Percentiles rank a stretch among this genome's conserved stretches.
phyloP scores from a whole-genome alignment of 208 protist species.

The Acanthamoeba healyi region DNA sequence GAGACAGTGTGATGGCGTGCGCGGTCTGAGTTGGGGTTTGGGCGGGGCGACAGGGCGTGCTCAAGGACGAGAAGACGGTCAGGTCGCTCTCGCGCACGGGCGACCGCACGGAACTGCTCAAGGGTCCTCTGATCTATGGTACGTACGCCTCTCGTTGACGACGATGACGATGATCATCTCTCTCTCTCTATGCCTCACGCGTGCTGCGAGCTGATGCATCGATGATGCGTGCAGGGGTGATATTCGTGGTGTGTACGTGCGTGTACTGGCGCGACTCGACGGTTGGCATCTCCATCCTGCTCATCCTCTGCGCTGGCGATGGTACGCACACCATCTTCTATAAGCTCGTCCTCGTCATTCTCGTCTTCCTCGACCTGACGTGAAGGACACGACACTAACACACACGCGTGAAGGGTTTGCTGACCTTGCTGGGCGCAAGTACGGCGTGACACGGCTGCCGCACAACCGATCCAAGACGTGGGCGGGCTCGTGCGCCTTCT shows the following conservation, averaged over 20 bases:
- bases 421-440: constrained; percentile 13
- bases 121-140: constrained; percentile 11
- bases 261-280: constrained; percentile 34
- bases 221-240: background rate
- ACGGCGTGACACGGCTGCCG: background rate
- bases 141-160: background rate
- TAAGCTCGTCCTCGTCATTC: no score
- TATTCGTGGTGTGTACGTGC: constrained; percentile 40
- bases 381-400: background rate
- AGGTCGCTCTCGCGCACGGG: constrained; percentile 37
- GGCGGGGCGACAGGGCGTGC: background rate
- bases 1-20: no score
- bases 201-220: background rate
- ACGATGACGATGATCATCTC: background rate
- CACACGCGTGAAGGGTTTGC: background rate
- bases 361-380: no score
- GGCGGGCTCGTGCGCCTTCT: constrained; percentile 24
- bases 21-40: background rate
- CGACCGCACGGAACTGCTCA: constrained; percentile 10
- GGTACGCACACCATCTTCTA: no score
- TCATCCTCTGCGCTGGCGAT: constrained; percentile 51
- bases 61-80: constrained; percentile 61
- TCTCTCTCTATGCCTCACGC: background rate
- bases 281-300: constrained; percentile 25
- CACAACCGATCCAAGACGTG: constrained; percentile 50